These are phyloP conservation scores for Trichoderma simmonsii DNA, from an alignment of 2,329 filamentous ascomycete genomes.

Conservation along the genomic window DNA sequence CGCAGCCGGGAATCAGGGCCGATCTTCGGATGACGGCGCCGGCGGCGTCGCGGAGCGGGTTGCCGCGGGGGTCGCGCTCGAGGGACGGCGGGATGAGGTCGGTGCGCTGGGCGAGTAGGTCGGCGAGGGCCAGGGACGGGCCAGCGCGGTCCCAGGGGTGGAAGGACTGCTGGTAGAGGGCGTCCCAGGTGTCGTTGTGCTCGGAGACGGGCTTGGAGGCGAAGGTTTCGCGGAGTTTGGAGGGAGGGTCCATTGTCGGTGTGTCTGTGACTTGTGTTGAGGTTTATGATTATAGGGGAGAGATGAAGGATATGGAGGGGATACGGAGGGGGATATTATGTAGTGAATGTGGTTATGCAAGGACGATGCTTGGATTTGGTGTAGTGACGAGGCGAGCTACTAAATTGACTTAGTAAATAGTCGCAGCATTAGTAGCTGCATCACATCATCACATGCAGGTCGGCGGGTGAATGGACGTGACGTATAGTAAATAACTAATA, in stretches of 20 bases:
- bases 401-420: not conserved
- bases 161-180: constrained; percentile 43
- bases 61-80: constrained; percentile 32
- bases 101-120: constrained; percentile 45
- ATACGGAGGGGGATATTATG: not conserved
- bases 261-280: constrained; percentile 19
- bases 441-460: not conserved
- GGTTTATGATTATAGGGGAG: not conserved
- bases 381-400: not conserved
- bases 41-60: constrained; percentile 25
- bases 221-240: constrained; percentile 36
- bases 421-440: not conserved
- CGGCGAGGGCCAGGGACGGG: constrained; percentile 52
- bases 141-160: constrained; percentile 57
- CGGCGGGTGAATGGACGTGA: not conserved
- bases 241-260: constrained; percentile 18
- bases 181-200: constrained; percentile 44
- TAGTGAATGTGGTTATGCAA: not conserved
- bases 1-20: constrained; percentile 78
- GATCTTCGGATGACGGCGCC: constrained; percentile 28
- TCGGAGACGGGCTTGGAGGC: constrained; percentile 30
- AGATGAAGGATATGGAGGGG: not conserved
- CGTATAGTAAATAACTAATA: not conserved
- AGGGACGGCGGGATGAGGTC: constrained; percentile 42
- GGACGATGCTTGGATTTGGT: not conserved